Evolutionary conservation across 2,329 filamentous ascomycete species (phyloP).

Genomic region (Stylonectria norvegica): DNA sequence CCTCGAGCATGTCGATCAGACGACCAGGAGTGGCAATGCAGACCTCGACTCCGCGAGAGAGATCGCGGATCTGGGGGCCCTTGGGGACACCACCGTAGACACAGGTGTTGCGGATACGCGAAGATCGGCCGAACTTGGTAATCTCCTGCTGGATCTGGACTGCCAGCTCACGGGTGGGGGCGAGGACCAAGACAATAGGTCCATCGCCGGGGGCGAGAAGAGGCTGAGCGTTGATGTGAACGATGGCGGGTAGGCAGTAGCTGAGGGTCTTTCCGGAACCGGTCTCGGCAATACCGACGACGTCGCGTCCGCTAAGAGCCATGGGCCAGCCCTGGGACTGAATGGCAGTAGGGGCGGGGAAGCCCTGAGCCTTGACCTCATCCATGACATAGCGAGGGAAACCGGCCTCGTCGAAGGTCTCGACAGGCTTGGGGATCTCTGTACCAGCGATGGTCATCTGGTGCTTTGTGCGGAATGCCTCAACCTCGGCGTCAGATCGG

Average conservation of each 20-base stretch:
- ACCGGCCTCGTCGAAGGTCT: constrained; percentile 95
- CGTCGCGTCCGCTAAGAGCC: constrained; percentile 95
- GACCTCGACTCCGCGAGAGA: constrained; percentile 92
- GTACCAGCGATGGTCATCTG: constrained; percentile 78
- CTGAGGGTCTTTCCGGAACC: constrained; percentile 98
- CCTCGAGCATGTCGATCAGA: constrained; percentile 97
- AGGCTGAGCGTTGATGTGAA: constrained; percentile 99
- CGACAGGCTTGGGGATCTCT: constrained; percentile 87
- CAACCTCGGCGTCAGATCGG: constrained; percentile 75
- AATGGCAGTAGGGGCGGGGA: constrained; percentile 88
- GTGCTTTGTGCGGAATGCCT: constrained; percentile 81
- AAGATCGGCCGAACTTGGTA: constrained; percentile 97
- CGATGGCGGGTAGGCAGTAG: constrained; percentile 95
- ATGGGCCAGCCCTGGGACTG: constrained; percentile 99
- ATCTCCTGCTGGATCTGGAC: constrained; percentile 99
- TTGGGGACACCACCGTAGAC: constrained; percentile 99
- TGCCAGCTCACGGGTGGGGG: constrained; percentile 94
- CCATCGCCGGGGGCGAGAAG: constrained; percentile 92
- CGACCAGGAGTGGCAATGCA: constrained; percentile 97
- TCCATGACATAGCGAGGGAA: constrained; percentile 97
- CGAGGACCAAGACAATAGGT: constrained; percentile 92
- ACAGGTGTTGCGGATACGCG: constrained; percentile 96
- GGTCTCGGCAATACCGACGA: constrained; percentile 98
- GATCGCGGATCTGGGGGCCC: constrained; percentile 92
- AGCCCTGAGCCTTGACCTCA: constrained; percentile 97